A percentile compares a stretch with the other conserved stretches of the same genome.
These are phyloP conservation scores for Colletotrichum liriopes DNA, from an alignment of 2,329 filamentous ascomycete species.

Conservation along the genomic window DNA sequence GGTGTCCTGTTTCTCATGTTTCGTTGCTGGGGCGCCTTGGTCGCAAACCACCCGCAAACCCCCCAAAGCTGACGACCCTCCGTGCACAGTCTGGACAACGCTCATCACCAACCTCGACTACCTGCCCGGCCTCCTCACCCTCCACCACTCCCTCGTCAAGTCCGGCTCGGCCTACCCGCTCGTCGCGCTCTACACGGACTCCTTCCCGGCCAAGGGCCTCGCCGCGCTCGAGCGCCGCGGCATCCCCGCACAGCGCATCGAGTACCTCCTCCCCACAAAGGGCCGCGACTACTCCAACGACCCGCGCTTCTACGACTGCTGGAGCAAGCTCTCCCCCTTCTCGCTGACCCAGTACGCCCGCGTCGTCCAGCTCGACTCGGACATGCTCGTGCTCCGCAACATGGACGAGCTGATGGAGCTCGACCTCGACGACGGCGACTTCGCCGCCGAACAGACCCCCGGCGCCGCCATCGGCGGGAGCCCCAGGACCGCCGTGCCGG, in stretches of 20 bases:
- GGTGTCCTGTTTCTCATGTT: not conserved
- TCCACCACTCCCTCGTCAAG: conserved; percentile 82
- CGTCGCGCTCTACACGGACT: conserved; percentile 86
- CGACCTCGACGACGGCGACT: conserved; percentile 70
- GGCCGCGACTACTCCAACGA: conserved; percentile 81
- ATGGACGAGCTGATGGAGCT: conserved; percentile 97
- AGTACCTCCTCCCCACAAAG: conserved; percentile 78
- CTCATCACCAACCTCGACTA: conserved; percentile 90
- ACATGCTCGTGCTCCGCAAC: conserved; percentile 87
- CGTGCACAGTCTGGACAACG: conserved; percentile 81
- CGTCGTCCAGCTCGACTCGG: conserved; percentile 87
- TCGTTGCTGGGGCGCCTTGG: not conserved
- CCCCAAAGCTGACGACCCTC: conserved; percentile 37
- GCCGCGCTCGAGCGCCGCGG: conserved; percentile 77
- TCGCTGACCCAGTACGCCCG: conserved; percentile 82
- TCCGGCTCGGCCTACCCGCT: conserved; percentile 81
- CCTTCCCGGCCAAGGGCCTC: conserved; percentile 79
- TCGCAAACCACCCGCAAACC: not conserved
- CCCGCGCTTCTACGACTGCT: conserved; percentile 90
- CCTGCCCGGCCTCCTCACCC: conserved; percentile 85
- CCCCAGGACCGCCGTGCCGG: conserved; percentile 1
- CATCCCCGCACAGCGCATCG: conserved; percentile 79
- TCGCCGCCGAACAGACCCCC: conserved; percentile 37
- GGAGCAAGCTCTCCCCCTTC: conserved; percentile 89
- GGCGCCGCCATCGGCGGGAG: conserved; percentile 32